Evolutionary conservation across 129 eudicot species (phyloP).

Genomic region (Sambucus nigra): DNA sequence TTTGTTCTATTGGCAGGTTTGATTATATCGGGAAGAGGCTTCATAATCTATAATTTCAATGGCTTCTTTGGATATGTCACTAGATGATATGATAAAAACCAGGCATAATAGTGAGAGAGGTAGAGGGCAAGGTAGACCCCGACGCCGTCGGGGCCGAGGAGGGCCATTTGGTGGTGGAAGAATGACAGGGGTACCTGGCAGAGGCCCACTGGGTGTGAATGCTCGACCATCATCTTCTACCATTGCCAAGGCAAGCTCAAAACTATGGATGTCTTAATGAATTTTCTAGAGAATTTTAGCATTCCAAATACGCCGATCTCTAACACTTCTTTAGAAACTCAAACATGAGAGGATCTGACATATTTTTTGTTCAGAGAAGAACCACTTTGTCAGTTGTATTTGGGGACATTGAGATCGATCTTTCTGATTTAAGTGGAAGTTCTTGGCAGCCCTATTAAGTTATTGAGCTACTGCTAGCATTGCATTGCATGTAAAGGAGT

Average conservation of each 20-base stretch:
- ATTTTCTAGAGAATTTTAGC: slow-evolving; percentile 35
- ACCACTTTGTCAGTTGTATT: slow-evolving; percentile 22
- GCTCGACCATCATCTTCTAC: slow-evolving; percentile 55
- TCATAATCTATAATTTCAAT: slow-evolving; percentile 15
- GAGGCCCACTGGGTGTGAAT: slow-evolving; percentile 60
- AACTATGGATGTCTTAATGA: slow-evolving; percentile 62
- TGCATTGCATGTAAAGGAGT: slow-evolving; percentile 39
- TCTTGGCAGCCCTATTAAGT: slow-evolving; percentile 33
- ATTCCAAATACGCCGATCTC: slow-evolving; percentile 27
- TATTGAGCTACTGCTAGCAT: slow-evolving; percentile 14
- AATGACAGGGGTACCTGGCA: slow-evolving; percentile 53
- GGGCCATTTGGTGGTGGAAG: slow-evolving; percentile 58
- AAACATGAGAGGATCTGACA: slow-evolving; percentile 27
- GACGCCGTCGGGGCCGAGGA: slow-evolving; percentile 55
- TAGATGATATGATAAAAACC: slow-evolving; percentile 73
- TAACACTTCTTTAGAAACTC: slow-evolving; percentile 24
- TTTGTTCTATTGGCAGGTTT: slow-evolving; percentile 16
- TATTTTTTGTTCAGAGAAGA: slow-evolving; percentile 20
- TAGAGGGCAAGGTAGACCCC: slow-evolving; percentile 68
- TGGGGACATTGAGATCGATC: slow-evolving; percentile 25
- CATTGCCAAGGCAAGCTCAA: slow-evolving; percentile 98
- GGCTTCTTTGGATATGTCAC: slow-evolving; percentile 74
- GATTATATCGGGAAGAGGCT: slow-evolving; percentile 12
- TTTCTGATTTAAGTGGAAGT: slow-evolving; percentile 27
- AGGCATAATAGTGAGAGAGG: slow-evolving; percentile 53